A percentile compares a stretch with the other conserved stretches of the same genome.
Evolutionary conservation across 768 basidiomycete species (phyloP).

Genomic region (Mycena galopus): DNA sequence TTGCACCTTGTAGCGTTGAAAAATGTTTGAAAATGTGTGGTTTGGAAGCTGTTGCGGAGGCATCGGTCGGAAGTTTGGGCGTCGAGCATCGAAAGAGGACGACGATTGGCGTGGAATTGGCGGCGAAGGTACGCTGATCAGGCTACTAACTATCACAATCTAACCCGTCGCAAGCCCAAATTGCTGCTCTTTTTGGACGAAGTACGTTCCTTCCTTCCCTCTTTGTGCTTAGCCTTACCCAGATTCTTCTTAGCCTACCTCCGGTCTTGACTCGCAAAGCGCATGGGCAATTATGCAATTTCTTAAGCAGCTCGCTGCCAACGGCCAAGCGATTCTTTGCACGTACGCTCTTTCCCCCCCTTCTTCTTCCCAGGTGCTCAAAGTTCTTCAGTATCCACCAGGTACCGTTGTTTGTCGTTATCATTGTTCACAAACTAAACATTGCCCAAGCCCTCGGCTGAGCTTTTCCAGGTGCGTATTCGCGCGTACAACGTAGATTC

Average conservation of each 20-base stretch:
- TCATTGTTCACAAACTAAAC: background rate
- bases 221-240: background rate
- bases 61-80: slow-evolving; percentile 74
- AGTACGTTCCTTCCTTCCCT: background rate
- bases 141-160: background rate
- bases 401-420: slow-evolving; percentile 32
- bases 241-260: slow-evolving; percentile 72
- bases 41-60: slow-evolving; percentile 73
- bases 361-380: background rate
- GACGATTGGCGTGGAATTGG: slow-evolving; percentile 64
- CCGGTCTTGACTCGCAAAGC: slow-evolving; percentile 90
- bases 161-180: background rate
- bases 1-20: slow-evolving; percentile 54
- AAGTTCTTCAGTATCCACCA: slow-evolving; percentile 57
- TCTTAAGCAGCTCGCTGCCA: slow-evolving; percentile 79
- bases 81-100: slow-evolving; percentile 84
- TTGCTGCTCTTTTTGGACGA: background rate
- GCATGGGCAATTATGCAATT: slow-evolving; percentile 88
- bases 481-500: background rate
- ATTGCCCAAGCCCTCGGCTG: slow-evolving; percentile 73
- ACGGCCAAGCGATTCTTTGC: slow-evolving; percentile 91
- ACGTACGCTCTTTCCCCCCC: slow-evolving; percentile 66
- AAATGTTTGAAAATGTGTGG: slow-evolving; percentile 69
- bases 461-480: slow-evolving; percentile 73
- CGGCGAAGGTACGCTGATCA: slow-evolving; percentile 1